phyloP scores from a whole-genome alignment of 23 red algal species.

The Cyanidiococcus yangmingshanensis region DNA sequence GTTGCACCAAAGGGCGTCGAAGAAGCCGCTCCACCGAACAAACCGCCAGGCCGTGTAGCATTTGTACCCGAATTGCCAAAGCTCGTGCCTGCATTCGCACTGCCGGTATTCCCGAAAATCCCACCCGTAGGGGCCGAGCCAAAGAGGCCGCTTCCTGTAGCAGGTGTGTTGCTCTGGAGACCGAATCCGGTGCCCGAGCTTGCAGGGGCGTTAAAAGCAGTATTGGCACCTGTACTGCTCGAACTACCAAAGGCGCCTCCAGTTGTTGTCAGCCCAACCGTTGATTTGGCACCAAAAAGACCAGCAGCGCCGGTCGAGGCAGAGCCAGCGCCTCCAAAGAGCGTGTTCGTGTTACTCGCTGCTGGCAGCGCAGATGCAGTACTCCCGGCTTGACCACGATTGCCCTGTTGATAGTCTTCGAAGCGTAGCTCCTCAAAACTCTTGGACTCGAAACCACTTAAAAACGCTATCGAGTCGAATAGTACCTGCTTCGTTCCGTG shows the following conservation, averaged over 20 bases:
- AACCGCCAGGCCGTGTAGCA: background rate
- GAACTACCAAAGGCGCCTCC: background rate
- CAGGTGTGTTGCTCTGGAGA: background rate
- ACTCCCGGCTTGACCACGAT: constrained; percentile 32
- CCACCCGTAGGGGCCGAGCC: background rate
- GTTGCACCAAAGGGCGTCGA: background rate
- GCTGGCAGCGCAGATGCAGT: background rate
- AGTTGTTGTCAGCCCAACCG: background rate
- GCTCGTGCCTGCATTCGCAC: background rate
- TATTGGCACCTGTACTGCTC: background rate
- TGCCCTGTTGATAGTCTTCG: constrained; percentile 48
- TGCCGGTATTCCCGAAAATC: background rate
- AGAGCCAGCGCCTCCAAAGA: background rate
- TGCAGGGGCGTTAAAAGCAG: background rate
- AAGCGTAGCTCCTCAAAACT: constrained; percentile 51
- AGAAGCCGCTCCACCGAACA: background rate
- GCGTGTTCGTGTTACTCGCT: background rate
- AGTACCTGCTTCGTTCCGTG: constrained; percentile 19
- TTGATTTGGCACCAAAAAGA: background rate
- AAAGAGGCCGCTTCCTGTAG: background rate
- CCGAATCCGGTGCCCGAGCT: background rate
- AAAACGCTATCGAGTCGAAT: constrained; percentile 8
- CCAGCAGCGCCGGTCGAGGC: background rate
- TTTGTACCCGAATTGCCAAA: background rate
- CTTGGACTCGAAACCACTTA: constrained; percentile 3